Evolutionary conservation across 768 basidiomycete species (phyloP), one percentile per base, ranked within the genome.

Genomic region (Austroboletus eburneus): DNA sequence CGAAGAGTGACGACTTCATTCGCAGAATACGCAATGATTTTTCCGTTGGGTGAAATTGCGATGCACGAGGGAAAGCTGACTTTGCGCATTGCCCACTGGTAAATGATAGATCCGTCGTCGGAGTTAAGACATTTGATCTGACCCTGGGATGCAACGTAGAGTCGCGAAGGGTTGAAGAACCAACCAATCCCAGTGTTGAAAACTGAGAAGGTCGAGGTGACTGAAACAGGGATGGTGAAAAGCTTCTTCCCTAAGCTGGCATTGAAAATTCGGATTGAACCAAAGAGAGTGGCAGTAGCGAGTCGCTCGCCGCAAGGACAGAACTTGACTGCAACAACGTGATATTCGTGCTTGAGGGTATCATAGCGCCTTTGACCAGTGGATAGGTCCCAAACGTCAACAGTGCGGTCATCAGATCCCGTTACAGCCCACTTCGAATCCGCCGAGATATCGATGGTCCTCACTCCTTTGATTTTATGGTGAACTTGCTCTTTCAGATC

Each of bases 351-450:
- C 24, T 25, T 44, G 42, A 56, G 39, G 5, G 41, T 35, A 12
- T n/a, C 45, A 13, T 36, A 42, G 35, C 39, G 46, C 13, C 29
- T 46, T 35, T 49, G 16, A 5, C 55, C 55, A 2, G 50, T 56
- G 3, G 55, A 46, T 17, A 56, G 8, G 22, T 56, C 47, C 55
- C 55, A 56, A 5, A 56, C 42, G 27, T 57, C 43, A 10, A 14
- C 50, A 3, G 42, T 44, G 21, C 42, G 33, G 24, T 44, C 44
- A 24, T 57, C 54, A 3, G 54, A 56, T n/a, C 55, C 55, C 0
- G 55, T 56, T n/a, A 49, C n/a, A 5, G 29, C 50, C 55, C 50
- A 52, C 36, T 52, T 56, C 9, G 55, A 57, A 24, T 56, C 55
- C 4, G 25, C 43, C 36, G 55, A 56, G 42, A 56, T 46, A 37